These are phyloP conservation scores for Senecio squalidus DNA, from an alignment of 140 eudicot genomes.

Conservation along the genomic window DNA sequence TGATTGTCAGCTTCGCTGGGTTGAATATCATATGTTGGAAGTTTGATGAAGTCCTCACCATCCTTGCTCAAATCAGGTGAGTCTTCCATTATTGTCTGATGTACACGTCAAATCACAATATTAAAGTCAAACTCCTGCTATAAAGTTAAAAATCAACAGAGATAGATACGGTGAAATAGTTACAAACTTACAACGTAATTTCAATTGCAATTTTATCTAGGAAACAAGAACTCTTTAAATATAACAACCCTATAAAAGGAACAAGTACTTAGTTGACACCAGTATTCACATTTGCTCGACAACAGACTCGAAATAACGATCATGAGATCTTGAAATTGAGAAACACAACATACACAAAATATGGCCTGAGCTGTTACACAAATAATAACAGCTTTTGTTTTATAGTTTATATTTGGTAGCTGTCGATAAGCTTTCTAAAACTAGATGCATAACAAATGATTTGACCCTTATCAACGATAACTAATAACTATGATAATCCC, in stretches of 20 bases:
- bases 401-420: background rate
- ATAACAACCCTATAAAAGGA: background rate
- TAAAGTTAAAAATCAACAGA: background rate
- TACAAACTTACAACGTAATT: background rate
- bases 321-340: background rate
- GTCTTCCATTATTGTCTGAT: conserved; percentile 20
- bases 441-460: background rate
- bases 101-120: conserved; percentile 1
- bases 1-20: conserved; percentile 23
- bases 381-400: too few relatives aligned
- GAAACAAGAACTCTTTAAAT: background rate
- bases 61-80: conserved; percentile 30
- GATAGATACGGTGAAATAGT: background rate
- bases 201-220: background rate
- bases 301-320: background rate
- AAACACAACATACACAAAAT: background rate
- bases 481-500: background rate
- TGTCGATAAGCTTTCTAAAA: background rate
- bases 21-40: conserved; percentile 38
- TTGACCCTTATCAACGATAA: background rate
- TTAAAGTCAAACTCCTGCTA: conserved; percentile 18
- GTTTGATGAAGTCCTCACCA: conserved; percentile 39
- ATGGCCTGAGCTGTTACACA: background rate
- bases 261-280: background rate
- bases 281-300: background rate